phyloP scores from a whole-genome alignment of 1,139 yeast genomes.

The Taphrina deformans region DNA sequence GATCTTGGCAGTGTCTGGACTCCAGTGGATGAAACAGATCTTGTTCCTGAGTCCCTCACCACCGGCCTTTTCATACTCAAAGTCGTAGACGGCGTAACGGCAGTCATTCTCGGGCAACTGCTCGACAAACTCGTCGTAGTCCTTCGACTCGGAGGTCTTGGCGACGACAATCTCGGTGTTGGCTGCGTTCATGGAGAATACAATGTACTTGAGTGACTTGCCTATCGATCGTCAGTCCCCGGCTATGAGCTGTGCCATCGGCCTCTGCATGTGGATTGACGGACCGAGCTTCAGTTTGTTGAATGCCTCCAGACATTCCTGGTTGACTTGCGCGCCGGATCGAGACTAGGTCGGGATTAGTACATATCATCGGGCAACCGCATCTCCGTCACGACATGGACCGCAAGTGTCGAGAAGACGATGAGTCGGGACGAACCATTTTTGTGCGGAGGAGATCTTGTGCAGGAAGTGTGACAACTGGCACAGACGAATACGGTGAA shows the following conservation, averaged over 20 bases:
- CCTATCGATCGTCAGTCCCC: conserved; percentile 44
- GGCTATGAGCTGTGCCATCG: no score
- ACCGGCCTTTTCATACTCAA: conserved; percentile 83
- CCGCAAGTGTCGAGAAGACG: neutral
- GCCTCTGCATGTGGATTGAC: no score
- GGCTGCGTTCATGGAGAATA: conserved; percentile 74
- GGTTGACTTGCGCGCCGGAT: conserved; percentile 84
- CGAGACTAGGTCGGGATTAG: conserved; percentile 23
- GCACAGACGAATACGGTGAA: no score
- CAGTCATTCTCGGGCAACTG: conserved; percentile 94
- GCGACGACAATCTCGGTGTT: conserved; percentile 91
- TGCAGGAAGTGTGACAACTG: no score
- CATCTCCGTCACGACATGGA: neutral
- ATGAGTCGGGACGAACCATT: no score
- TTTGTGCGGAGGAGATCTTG: neutral
- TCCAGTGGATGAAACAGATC: conserved; percentile 53
- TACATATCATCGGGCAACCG: neutral
- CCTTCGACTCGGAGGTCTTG: conserved; percentile 68
- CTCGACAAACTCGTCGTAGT: conserved; percentile 80
- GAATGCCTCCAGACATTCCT: conserved; percentile 89
- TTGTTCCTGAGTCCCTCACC: conserved; percentile 80
- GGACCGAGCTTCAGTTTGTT: conserved; percentile 82
- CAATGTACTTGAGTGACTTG: conserved; percentile 71
- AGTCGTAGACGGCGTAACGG: conserved; percentile 94
- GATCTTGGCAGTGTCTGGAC: conserved; percentile 95